phyloP scores from a whole-genome alignment of 192 early-diverging fungal genomes.

The Obelidium mucronatum region DNA sequence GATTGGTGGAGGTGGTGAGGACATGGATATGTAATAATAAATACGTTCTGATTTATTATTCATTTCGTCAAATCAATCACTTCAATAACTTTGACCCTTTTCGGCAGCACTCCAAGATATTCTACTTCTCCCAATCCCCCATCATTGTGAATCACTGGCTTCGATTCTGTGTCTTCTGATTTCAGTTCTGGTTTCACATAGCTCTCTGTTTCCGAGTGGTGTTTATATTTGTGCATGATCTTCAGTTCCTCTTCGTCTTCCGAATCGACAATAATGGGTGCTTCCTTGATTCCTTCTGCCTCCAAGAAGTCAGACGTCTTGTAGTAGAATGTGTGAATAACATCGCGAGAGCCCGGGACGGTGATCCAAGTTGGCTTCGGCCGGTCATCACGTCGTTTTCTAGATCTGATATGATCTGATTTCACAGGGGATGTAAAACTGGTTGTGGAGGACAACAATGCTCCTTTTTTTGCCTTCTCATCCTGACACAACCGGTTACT shows the following conservation, averaged over 20 bases:
- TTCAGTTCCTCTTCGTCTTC: too few relatives aligned
- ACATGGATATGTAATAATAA: too few relatives aligned
- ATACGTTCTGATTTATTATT: too few relatives aligned
- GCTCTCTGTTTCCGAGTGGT: not conserved
- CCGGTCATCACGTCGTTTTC: not conserved
- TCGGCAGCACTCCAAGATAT: not conserved
- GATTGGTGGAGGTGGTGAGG: too few relatives aligned
- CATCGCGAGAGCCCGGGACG: not conserved
- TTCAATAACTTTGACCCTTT: not conserved
- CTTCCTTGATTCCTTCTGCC: slow-evolving; percentile 1
- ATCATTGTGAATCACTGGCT: not conserved
- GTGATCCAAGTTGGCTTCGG: not conserved
- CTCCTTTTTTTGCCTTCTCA: slow-evolving; percentile 24
- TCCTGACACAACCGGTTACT: too few relatives aligned
- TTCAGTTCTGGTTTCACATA: not conserved
- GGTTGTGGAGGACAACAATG: slow-evolving; percentile 1
- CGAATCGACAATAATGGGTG: not conserved
- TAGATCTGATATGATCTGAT: too few relatives aligned
- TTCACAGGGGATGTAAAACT: too few relatives aligned
- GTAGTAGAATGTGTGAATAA: slow-evolving; percentile 14
- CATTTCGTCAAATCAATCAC: slow-evolving; percentile 10
- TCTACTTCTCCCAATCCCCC: not conserved
- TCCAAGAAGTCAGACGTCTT: slow-evolving; percentile 13
- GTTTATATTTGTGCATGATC: not conserved
- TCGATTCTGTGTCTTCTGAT: not conserved